Base-by-base conservation (phyloP, 2,329 filamentous ascomycete genomes). In the Alternaria alternata region DNA sequence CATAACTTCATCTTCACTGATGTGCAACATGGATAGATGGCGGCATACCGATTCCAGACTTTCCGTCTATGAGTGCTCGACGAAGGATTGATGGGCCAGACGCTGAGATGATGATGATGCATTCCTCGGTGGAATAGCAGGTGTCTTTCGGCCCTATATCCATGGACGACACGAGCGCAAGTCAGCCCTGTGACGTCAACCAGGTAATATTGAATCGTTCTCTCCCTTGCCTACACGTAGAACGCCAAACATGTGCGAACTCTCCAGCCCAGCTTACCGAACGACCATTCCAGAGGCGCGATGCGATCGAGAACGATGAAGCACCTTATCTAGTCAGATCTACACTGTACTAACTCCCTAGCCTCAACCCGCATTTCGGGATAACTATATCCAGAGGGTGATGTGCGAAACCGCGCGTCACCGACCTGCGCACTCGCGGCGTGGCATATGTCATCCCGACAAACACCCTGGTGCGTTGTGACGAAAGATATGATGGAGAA, bases 81-180 rank as follows among this genome's bases (percentile, higher is more conserved):
- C 14, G 12, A 36, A 36, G 32, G 32, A 36, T 32, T 12, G 30
- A 32, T 16, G 32, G 5, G 0, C 32, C 14, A 30, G 51, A 55
- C 14, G 12, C 12, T 36, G 32, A 36, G 1, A 7, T 36, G 32
- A 36, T 36, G 32, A 36, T 36, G 32, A 36, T 36, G 12, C 14
- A 3, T 36, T 14, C 32, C 32, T 51, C 44, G 51, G 57, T 56
- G 30, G 12, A 36, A 49, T 44, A 24, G 18, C 34, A 5, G 8
- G 39, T 28, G 24, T 22, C n/a, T 44, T 51, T 59, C 57, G 57
- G 57, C 57, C 57, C 57, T 59, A 49, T 30, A 59, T 49, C 56
- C 56, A 59, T 59, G 57, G 36, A 30, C 38, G 38, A 48, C 38
- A 59, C 57, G 16, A 59, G 53, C 28, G 30, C 38, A 20, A 39